Conservation (phyloP, 1,139 yeast species). For the Suhomyces terraborum region DNA sequence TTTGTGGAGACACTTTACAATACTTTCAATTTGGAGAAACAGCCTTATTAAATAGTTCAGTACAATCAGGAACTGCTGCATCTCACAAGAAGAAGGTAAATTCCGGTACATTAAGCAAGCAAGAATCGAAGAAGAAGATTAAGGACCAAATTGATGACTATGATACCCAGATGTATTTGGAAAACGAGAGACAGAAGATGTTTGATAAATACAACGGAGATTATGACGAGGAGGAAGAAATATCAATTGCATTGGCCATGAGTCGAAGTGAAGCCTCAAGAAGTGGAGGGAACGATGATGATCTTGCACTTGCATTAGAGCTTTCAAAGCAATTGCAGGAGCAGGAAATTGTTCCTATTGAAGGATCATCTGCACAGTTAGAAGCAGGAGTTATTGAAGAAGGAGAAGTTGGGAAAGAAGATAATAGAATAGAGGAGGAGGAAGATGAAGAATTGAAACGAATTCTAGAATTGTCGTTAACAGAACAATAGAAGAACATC, state of each 20-base stretch:
- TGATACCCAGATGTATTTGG: constrained; percentile 23
- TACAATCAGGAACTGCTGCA: constrained; percentile 10
- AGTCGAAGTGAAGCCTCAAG: constrained; percentile 37
- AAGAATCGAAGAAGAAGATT: constrained; percentile 28
- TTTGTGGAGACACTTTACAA: constrained; percentile 59
- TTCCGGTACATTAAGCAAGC: constrained; percentile 22
- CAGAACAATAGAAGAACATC: constrained; percentile 15
- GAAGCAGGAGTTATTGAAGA: too few relatives aligned
- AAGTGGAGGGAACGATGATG: constrained; percentile 23
- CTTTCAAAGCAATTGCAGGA: constrained; percentile 18
- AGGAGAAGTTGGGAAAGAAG: too few relatives aligned
- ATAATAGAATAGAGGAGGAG: too few relatives aligned
- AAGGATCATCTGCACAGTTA: too few relatives aligned
- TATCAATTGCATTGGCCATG: constrained; percentile 55
- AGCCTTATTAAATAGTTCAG: constrained; percentile 10
- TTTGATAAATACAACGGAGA: constrained; percentile 51
- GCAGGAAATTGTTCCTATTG: too few relatives aligned
- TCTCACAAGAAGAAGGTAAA: constrained; percentile 23
- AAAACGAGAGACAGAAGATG: constrained; percentile 24
- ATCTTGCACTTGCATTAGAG: constrained; percentile 27
- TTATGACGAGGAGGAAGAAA: constrained; percentile 42
- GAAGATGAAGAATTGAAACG: constrained; percentile 23
- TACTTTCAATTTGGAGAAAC: constrained; percentile 61
- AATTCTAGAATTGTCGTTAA: constrained; percentile 21
- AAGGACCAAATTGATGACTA: constrained; percentile 43